Percentiles rank a stretch among this genome's conserved stretches.
These are phyloP conservation scores for Zoysia pacifica DNA, from an alignment of 176 grass and related monocot genomes.

Conservation along the genomic window DNA sequence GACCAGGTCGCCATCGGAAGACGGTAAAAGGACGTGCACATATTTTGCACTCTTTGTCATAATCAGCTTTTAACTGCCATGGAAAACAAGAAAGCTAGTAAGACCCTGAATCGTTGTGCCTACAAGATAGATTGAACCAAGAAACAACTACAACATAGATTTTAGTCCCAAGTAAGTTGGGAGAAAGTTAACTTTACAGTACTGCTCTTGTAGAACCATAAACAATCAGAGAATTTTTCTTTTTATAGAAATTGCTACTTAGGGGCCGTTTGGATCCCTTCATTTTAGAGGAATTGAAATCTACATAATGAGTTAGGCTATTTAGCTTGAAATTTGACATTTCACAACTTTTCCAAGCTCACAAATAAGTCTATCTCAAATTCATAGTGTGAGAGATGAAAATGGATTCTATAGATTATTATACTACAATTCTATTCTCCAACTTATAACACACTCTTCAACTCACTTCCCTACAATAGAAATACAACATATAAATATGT, in stretches of 20 bases:
- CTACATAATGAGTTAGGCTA: too few species aligned
- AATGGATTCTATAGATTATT: too few species aligned
- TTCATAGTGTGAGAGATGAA: too few species aligned
- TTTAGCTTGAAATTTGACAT: too few species aligned
- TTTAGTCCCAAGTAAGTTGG: neutral
- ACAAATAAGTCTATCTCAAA: too few species aligned
- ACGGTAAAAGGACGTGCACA: conserved; percentile 89
- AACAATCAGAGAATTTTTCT: neutral
- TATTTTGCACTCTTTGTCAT: conserved; percentile 99
- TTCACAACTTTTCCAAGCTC: too few species aligned
- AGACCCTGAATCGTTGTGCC: neutral
- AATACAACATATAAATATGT: too few species aligned
- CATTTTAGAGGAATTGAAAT: too few species aligned
- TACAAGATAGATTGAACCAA: conserved; percentile 11
- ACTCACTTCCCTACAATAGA: too few species aligned
- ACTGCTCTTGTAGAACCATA: neutral
- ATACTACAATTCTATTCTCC: too few species aligned
- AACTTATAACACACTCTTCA: too few species aligned
- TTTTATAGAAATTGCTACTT: neutral
- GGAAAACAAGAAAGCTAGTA: conserved; percentile 33
- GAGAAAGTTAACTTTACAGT: neutral
- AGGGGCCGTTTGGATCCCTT: too few species aligned
- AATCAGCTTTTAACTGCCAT: conserved; percentile 72
- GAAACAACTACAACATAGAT: neutral
- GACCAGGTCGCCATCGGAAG: conserved; percentile 91